Evolutionary conservation across 78 protist species (phyloP).

Genomic region (Protostelium mycophagum): DNA sequence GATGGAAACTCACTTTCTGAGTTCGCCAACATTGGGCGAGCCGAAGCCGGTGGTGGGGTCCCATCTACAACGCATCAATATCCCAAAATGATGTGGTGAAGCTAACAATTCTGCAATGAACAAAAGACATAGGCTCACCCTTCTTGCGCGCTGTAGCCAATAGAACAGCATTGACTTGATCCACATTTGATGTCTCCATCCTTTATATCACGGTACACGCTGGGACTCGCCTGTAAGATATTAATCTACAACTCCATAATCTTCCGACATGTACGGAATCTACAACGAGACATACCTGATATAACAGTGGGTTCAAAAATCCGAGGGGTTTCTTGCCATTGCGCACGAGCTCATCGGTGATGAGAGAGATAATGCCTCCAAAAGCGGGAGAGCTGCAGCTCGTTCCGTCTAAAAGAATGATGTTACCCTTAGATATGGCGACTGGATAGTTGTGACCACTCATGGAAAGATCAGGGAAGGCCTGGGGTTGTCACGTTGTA

Average conservation of each 20-base stretch:
- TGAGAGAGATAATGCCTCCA: conserved; percentile 35
- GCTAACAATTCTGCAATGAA: no score
- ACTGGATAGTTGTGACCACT: background rate
- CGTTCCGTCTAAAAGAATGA: conserved; percentile 37
- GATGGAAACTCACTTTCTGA: background rate
- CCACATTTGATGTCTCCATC: conserved; percentile 41
- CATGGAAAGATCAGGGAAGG: background rate
- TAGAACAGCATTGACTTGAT: background rate
- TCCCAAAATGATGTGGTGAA: background rate
- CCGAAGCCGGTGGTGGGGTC: background rate
- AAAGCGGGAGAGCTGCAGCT: conserved; percentile 44
- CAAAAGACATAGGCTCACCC: conserved; percentile 63
- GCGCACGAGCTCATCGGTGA: conserved; percentile 30
- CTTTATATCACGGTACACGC: conserved; percentile 45
- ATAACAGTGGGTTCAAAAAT: conserved; percentile 49
- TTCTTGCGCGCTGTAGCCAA: conserved; percentile 40
- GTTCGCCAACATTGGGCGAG: background rate
- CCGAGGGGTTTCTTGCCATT: conserved; percentile 26
- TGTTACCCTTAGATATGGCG: background rate
- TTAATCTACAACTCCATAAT: no score
- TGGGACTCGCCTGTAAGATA: no score
- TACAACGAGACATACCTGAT: no score
- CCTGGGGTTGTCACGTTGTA: background rate
- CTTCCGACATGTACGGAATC: no score
- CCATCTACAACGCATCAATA: background rate